A percentile compares a stretch with the other conserved stretches of the same genome.
phyloP scores from a whole-genome alignment of 495 filamentous ascomycete species.

The Podospora pseudopauciseta region DNA sequence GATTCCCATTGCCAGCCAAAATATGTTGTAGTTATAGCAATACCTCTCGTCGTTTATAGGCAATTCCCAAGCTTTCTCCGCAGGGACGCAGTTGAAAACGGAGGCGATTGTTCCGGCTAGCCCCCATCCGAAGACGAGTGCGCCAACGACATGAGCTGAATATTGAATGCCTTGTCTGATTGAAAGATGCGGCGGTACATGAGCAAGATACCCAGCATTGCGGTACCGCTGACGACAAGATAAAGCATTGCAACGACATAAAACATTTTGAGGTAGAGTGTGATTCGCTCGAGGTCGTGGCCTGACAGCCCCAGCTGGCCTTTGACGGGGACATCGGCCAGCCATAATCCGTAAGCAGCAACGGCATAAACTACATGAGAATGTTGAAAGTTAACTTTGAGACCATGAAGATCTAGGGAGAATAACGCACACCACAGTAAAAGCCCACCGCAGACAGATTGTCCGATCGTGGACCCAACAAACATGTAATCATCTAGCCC shows the following conservation, averaged over 20 bases:
- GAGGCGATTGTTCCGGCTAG: constrained; percentile 18
- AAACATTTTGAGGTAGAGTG: constrained; percentile 40
- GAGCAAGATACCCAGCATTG: constrained; percentile 27
- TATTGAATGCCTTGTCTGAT: constrained; percentile 16
- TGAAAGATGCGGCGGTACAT: constrained; percentile 34
- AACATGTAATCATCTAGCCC: neutral
- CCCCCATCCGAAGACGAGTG: constrained; percentile 23
- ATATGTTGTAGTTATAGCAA: constrained; percentile 26
- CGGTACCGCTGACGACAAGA: constrained; percentile 19
- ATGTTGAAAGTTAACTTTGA: neutral
- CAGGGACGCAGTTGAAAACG: constrained; percentile 21
- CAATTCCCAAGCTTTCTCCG: constrained; percentile 19
- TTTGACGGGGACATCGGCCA: neutral
- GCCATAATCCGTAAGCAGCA: neutral
- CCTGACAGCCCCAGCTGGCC: neutral
- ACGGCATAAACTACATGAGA: neutral
- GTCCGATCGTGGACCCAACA: neutral
- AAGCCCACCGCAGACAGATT: neutral
- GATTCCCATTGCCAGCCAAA: constrained; percentile 27
- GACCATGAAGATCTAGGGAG: neutral
- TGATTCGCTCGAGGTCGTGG: neutral
- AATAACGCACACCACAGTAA: neutral
- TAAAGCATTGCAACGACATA: constrained; percentile 24
- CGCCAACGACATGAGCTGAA: constrained; percentile 17
- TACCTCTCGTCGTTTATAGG: constrained; percentile 14